A percentile compares a stretch with the other conserved stretches of the same genome.
These are phyloP conservation scores for Kwoniella pini DNA, from an alignment of 768 basidiomycete genomes.

Conservation along the genomic window DNA sequence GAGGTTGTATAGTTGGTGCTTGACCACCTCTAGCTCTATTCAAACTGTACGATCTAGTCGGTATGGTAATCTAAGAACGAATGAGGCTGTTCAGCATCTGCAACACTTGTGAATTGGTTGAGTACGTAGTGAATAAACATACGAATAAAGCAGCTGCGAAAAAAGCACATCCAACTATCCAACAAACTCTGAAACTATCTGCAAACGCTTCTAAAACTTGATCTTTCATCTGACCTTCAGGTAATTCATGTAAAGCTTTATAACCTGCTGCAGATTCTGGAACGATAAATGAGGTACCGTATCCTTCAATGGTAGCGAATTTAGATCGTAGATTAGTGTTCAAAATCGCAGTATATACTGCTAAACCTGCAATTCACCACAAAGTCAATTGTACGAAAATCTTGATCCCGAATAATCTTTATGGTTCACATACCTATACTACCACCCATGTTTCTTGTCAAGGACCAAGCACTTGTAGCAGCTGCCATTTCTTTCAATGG, in stretches of 20 bases:
- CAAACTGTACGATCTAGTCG: conserved; percentile 17
- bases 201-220: conserved; percentile 15
- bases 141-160: conserved; percentile 16
- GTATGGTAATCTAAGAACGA: conserved; percentile 16
- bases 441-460: conserved; percentile 48
- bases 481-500: conserved; percentile 53
- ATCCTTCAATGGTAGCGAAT: conserved; percentile 45
- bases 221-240: conserved; percentile 6
- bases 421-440: conserved; percentile 36
- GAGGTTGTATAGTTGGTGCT: neutral
- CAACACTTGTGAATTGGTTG: neutral
- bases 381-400: no score
- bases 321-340: conserved; percentile 42
- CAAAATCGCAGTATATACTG: conserved; percentile 48
- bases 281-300: conserved; percentile 43
- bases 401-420: neutral
- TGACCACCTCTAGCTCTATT: conserved; percentile 18
- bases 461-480: conserved; percentile 41
- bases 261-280: conserved; percentile 45
- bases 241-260: conserved; percentile 14
- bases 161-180: conserved; percentile 21
- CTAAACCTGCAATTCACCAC: no score
- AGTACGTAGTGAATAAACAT: neutral
- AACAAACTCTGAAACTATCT: conserved; percentile 21
- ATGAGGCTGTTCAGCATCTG: neutral